Percentiles rank a stretch among this genome's conserved stretches.
phyloP scores from a whole-genome alignment of 805 yeast genomes.

The Ogataea siamensis region DNA sequence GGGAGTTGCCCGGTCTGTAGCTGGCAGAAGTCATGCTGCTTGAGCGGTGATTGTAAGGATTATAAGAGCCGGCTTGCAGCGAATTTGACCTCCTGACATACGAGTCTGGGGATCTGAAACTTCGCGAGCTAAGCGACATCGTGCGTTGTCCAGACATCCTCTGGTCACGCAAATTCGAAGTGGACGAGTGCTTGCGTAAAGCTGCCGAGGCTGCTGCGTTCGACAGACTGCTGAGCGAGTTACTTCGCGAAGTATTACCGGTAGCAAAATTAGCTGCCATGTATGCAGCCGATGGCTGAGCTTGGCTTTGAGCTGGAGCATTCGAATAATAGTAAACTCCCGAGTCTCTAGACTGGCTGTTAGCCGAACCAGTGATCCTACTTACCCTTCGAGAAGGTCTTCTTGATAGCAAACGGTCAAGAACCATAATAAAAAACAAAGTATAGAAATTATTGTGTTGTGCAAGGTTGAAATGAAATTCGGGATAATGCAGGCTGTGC shows the following conservation, averaged over 20 bases:
- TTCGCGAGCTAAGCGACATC: constrained; percentile 34
- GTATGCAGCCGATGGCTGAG: constrained; percentile 17
- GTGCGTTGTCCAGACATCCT: constrained; percentile 22
- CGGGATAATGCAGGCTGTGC: constrained; percentile 5
- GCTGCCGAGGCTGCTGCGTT: constrained; percentile 36
- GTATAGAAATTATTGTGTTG: constrained; percentile 7
- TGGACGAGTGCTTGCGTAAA: constrained; percentile 24
- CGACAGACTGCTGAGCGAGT: constrained; percentile 28
- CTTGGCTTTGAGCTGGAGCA: neutral
- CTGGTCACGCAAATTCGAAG: constrained; percentile 6
- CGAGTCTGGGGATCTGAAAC: constrained; percentile 24
- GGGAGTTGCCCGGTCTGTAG: constrained; percentile 17
- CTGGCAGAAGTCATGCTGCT: constrained; percentile 23
- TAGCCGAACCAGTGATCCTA: constrained; percentile 1
- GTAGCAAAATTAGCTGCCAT: constrained; percentile 28
- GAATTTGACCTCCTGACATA: constrained; percentile 27
- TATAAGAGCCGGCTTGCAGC: constrained; percentile 21
- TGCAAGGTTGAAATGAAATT: constrained; percentile 2
- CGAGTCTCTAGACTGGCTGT: constrained; percentile 24
- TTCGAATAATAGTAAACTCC: constrained; percentile 26
- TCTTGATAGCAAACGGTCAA: constrained; percentile 27
- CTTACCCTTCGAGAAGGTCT: constrained; percentile 31
- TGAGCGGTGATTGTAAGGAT: constrained; percentile 22
- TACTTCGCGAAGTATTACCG: constrained; percentile 20
- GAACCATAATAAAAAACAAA: constrained; percentile 22